Conservation (phyloP, 768 basidiomycete genomes). For the Trametes meyenii region DNA sequence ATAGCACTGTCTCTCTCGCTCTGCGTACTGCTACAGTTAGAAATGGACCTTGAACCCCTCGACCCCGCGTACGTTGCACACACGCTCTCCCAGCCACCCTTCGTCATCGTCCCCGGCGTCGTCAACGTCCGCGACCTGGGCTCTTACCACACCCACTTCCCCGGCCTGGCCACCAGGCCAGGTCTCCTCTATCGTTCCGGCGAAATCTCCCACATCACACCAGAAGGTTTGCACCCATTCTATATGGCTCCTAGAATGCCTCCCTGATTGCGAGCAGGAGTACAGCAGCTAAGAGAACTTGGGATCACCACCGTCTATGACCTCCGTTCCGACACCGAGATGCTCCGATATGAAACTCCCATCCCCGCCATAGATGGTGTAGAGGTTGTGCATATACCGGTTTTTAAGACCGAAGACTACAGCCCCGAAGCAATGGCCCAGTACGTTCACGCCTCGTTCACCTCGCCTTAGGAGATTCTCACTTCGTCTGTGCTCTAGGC, state of each 20-base stretch:
- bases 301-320: conserved; percentile 75
- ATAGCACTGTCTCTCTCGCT: no score
- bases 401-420: conserved; percentile 73
- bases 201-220: conserved; percentile 70
- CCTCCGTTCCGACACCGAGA: conserved; percentile 79
- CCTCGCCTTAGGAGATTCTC: background rate
- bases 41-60: conserved; percentile 55
- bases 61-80: conserved; percentile 67
- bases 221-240: conserved; percentile 52
- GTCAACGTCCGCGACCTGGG: conserved; percentile 78
- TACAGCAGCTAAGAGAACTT: conserved; percentile 55
- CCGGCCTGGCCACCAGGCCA: conserved; percentile 58
- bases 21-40: background rate
- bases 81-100: conserved; percentile 68
- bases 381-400: conserved; percentile 60
- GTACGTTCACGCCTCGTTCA: conserved; percentile 54
- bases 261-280: conserved; percentile 45
- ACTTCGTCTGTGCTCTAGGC: conserved; percentile 38
- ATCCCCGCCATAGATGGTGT: conserved; percentile 67
- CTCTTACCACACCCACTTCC: conserved; percentile 48
- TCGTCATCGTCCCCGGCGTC: conserved; percentile 71
- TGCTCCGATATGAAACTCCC: conserved; percentile 70
- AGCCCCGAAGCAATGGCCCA: conserved; percentile 84
- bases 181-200: conserved; percentile 66
- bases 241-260: background rate